Evolutionary conservation across 106 monocot genomes (phyloP).

Genomic region (Dactylorhiza incarnata): DNA sequence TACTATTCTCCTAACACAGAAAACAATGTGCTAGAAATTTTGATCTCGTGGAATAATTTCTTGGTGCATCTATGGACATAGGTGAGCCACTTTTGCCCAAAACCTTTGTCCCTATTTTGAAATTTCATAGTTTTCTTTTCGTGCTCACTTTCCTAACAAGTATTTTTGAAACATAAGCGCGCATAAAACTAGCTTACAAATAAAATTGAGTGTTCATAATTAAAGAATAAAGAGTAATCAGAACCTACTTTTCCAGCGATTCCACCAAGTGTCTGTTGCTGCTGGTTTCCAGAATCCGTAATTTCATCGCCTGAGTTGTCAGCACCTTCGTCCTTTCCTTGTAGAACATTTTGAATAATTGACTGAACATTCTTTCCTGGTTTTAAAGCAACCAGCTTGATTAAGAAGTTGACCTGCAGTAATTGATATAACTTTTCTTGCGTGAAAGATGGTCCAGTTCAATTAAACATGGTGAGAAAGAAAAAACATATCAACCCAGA

Average conservation of each 20-base stretch:
- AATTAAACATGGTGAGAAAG: background rate
- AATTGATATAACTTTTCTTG: background rate
- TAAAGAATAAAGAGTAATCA: background rate
- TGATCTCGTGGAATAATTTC: no score
- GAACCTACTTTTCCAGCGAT: constrained; percentile 57
- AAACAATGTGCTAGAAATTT: no score
- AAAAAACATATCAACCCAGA: background rate
- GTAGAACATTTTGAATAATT: constrained; percentile 58
- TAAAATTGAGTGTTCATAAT: no score
- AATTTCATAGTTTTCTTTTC: no score
- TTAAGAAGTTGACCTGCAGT: constrained; percentile 64
- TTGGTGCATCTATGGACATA: no score
- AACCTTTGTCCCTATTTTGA: no score
- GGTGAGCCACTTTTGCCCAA: no score
- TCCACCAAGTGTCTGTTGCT: constrained; percentile 23
- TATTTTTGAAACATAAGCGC: background rate
- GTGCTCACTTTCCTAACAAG: no score
- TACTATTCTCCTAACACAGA: no score
- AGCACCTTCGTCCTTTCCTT: constrained; percentile 61
- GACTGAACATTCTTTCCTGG: constrained; percentile 46
- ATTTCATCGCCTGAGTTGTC: constrained; percentile 20
- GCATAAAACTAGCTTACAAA: background rate
- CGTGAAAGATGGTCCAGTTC: background rate
- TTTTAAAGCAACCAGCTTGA: constrained; percentile 59
- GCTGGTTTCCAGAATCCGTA: constrained; percentile 14